Percentiles rank a stretch among this genome's conserved stretches.
Evolutionary conservation across 768 basidiomycete genomes (phyloP).

Genomic region (Goffeauzyma gilvescens): DNA sequence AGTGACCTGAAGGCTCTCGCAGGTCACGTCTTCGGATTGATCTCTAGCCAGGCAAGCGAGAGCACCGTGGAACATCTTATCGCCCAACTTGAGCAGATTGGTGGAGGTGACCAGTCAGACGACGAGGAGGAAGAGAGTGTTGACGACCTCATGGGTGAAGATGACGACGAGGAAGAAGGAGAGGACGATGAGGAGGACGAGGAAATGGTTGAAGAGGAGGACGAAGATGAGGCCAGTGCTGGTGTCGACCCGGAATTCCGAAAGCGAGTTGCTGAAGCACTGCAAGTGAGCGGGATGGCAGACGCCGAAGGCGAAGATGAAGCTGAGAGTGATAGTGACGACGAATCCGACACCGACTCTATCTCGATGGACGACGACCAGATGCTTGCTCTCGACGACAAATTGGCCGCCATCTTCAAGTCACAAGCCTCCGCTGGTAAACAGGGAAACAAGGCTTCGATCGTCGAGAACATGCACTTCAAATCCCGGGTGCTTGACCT

Average conservation of each 20-base stretch:
- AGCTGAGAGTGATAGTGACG: conserved; percentile 43
- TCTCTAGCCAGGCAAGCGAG: conserved; percentile 47
- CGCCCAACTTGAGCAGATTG: conserved; percentile 57
- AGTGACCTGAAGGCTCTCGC: conserved; percentile 61
- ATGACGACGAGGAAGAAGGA: conserved; percentile 19
- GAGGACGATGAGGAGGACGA: conserved; percentile 13
- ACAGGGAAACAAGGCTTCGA: conserved; percentile 46
- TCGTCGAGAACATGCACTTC: conserved; percentile 76
- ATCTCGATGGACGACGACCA: conserved; percentile 78
- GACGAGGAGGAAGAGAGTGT: conserved; percentile 19
- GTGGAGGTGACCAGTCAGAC: conserved; percentile 30
- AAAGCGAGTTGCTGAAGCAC: conserved; percentile 40
- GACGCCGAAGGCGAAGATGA: conserved; percentile 39
- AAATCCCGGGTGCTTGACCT: conserved; percentile 89
- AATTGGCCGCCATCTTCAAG: conserved; percentile 71
- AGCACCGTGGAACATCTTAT: conserved; percentile 65
- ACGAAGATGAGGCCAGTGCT: conserved; percentile 24
- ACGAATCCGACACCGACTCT: conserved; percentile 25
- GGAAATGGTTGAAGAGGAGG: conserved; percentile 30
- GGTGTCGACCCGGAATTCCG: conserved; percentile 42
- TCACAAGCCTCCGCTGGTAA: no score
- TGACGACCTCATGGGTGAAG: conserved; percentile 23
- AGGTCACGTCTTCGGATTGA: conserved; percentile 56
- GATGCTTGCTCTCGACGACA: conserved; percentile 90
- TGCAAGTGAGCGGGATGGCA: conserved; percentile 37